phyloP scores from a whole-genome alignment of 495 filamentous ascomycete species.

The Saxispiralis lemnorum region DNA sequence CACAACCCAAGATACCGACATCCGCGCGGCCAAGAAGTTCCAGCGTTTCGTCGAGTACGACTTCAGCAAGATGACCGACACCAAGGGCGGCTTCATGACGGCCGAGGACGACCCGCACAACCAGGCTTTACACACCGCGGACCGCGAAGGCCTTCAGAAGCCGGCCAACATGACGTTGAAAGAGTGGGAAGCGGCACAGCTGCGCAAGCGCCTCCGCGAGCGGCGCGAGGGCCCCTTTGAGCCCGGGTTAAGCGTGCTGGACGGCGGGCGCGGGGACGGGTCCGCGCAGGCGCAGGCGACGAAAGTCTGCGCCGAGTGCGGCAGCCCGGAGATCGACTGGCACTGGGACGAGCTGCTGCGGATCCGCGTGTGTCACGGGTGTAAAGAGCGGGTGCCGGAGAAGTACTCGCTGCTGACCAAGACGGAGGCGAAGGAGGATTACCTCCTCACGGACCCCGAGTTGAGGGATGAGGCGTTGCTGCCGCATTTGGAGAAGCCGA shows the following conservation, averaged over 20 bases:
- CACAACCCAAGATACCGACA: slow-evolving; percentile 31
- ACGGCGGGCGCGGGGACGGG: slow-evolving; percentile 17
- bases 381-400: slow-evolving; percentile 78
- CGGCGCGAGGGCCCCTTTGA: slow-evolving; percentile 71
- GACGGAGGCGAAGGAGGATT: slow-evolving; percentile 89
- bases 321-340: slow-evolving; percentile 73
- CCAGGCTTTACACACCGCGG: slow-evolving; percentile 44
- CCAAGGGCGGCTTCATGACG: slow-evolving; percentile 83
- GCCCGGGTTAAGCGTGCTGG: slow-evolving; percentile 56
- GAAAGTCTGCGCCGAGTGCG: slow-evolving; percentile 60
- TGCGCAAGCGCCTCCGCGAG: slow-evolving; percentile 47
- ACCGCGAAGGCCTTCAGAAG: slow-evolving; percentile 39
- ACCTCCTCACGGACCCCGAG: slow-evolving; percentile 84
- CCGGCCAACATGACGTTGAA: slow-evolving; percentile 76
- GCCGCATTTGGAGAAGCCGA: slow-evolving; percentile 73
- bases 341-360: slow-evolving; percentile 73
- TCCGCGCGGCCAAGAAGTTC: slow-evolving; percentile 64
- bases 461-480: slow-evolving; percentile 69
- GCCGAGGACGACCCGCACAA: slow-evolving; percentile 80
- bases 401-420: slow-evolving; percentile 90
- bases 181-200: slow-evolving; percentile 76
- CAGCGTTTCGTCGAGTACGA: slow-evolving; percentile 91
- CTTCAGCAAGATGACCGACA: slow-evolving; percentile 92
- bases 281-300: slow-evolving; percentile 48
- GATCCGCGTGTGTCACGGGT: slow-evolving; percentile 51